Conservation (phyloP, 768 basidiomycete species). For the Tricholoma sp. region DNA sequence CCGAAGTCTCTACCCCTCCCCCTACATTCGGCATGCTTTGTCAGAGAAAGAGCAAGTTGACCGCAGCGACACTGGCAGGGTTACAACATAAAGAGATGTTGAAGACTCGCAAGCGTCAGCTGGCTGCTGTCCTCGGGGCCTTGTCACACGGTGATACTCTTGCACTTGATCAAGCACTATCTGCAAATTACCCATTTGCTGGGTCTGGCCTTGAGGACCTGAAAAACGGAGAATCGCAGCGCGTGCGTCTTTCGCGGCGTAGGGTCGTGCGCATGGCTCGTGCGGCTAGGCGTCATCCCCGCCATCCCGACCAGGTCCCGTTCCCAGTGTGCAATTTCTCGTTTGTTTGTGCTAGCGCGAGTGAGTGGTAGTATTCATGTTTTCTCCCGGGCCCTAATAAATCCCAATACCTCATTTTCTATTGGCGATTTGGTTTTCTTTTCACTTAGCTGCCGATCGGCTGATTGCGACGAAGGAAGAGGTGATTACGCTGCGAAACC, state of each 20-base stretch:
- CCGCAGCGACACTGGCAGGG: constrained; percentile 59
- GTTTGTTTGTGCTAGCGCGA: constrained; percentile 57
- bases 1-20: constrained; percentile 15
- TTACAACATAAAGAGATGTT: constrained; percentile 73
- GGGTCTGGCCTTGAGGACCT: constrained; percentile 16
- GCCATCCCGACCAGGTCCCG: constrained; percentile 39
- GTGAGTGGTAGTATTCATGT: constrained; percentile 50
- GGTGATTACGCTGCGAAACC: constrained; percentile 55
- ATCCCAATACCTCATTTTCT: constrained; percentile 12
- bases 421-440: neutral
- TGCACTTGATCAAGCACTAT: constrained; percentile 74
- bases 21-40: constrained; percentile 4
- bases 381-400: constrained; percentile 14
- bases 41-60: constrained; percentile 34
- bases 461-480: constrained; percentile 65
- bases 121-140: constrained; percentile 65
- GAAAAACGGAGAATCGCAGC: constrained; percentile 19
- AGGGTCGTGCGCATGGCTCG: constrained; percentile 42
- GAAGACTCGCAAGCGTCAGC: constrained; percentile 61
- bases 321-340: constrained; percentile 53
- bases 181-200: constrained; percentile 37
- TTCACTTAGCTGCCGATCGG: constrained; percentile 60
- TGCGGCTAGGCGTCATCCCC: constrained; percentile 36
- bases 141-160: constrained; percentile 63
- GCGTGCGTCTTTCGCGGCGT: constrained; percentile 53